Base-by-base conservation (phyloP, 2,329 filamentous ascomycete genomes). In the Fusarium illudens region DNA sequence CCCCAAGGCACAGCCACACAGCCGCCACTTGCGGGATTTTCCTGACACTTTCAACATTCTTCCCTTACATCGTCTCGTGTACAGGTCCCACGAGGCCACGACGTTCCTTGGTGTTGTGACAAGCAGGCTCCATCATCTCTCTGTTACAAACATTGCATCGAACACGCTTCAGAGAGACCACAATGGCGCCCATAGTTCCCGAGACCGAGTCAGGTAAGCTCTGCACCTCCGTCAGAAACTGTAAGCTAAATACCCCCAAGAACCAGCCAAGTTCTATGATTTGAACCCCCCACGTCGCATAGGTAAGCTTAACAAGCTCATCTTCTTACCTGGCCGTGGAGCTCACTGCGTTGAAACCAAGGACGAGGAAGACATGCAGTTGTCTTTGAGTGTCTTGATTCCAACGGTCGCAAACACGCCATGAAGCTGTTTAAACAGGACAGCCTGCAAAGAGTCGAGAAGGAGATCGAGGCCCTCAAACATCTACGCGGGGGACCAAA, bases 401-500 rank as follows among this genome's bases (percentile, higher is more conserved):
- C 60, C 7, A 33, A 10, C 11, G 37, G 29, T 8, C 20, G 34
- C 15, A 15, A 56, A 5, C 68, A 53, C 2, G 64, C 64, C 1
- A 65, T 67, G 44, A 68, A 67, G 2, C 25, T 64, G 0, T 67
- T 56, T 9, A 68, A 68, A 11, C 44, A 52, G 0, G 60, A 67
- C 2, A 55, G 44, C 1, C 34, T 39, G 11, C 10, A 25, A 6
- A 53, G 53, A 3, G 64, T 61, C 0, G n/a, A 30, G 1, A 61
- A 42, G 4, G 64, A 67, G 25, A 44, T 67, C 0, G 37, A 60
- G 6, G 32, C 67, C 2, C 19, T 65, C 1, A 39, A 17, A 6
- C 15, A 29, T 10, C 13, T 67, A 1, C 10, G 20, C 6, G 52
- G 25, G 12, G 50, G 60, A 0, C 12, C 60, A 0, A 65, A 65